Base-by-base conservation (phyloP, 208 protist genomes). In the Acanthamoeba royreba region DNA sequence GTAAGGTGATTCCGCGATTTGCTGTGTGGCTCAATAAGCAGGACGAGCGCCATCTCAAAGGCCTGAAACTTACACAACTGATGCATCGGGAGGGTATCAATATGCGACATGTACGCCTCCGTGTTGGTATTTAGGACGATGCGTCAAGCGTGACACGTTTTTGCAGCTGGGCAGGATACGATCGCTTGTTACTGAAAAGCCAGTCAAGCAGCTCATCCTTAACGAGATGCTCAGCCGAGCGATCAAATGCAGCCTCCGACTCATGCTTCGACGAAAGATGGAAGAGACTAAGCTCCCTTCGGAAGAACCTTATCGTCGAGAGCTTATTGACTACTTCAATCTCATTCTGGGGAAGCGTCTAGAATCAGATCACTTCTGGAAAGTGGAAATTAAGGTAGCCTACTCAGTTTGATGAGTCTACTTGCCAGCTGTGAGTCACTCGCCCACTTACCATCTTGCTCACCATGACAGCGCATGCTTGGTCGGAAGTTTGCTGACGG, bases 221-320 rank as follows among this genome's bases (percentile, higher is more conserved):
- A 79, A 47, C 31, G 87, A 92, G 61, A 92, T 92, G 87, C 43
- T 92, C 13, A 63, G 87, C 33, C 52, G 87, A 8, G 63, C 61
- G 3, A 58, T 92, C 45, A 92, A 92, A 42, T 63, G 46, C 35
- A 52, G 38, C n/a, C 46, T 92, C 19, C 53, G 87, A 31, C 40
- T 43, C 4, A 47, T 63, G 63, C 58, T 92, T 4, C 86, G 86
- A 9, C 55, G 33, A 1, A 74, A 92, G 31, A 92, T 92, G 86
- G 43, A 77, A 72, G 42, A 77, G 28, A 31, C 43, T 11, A 25
- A 22, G 0, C 19, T 53, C 17, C 35, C 45, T 5, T 45, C 86
- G 22, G 86, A 92, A 43, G 55, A 92, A 43, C 86, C 53, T 22
- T 92, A 92, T 74, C 35, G 45, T 8, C 86, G 61, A 77, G 53